Conservation (phyloP, 768 basidiomycete species). For the Tulasnella sp. region DNA sequence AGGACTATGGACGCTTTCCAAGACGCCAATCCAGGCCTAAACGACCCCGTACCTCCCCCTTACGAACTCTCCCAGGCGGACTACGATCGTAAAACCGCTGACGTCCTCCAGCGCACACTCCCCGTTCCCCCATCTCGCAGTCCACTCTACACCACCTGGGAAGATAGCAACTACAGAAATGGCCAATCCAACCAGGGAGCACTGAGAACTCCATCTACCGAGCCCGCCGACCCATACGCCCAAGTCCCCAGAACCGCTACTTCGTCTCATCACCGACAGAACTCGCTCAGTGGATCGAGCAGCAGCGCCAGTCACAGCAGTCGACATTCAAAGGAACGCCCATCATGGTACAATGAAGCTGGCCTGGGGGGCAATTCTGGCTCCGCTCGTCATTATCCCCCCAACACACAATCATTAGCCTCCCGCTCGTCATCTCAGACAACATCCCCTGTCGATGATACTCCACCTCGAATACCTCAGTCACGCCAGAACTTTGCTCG, state of each 20-base stretch:
- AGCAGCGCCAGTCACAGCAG: background rate
- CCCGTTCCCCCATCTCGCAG: background rate
- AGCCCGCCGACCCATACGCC: too few species aligned
- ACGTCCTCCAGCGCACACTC: slow-evolving; percentile 33
- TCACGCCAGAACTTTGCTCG: background rate
- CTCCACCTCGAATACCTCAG: background rate
- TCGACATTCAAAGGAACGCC: slow-evolving; percentile 3
- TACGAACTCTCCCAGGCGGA: slow-evolving; percentile 32
- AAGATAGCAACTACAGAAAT: too few species aligned
- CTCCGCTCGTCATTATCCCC: background rate
- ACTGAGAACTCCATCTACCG: too few species aligned
- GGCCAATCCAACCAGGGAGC: too few species aligned
- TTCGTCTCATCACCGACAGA: slow-evolving; percentile 2
- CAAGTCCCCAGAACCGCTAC: too few species aligned
- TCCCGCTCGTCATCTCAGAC: background rate
- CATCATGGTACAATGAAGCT: slow-evolving; percentile 8
- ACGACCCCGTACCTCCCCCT: slow-evolving; percentile 29
- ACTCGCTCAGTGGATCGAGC: background rate
- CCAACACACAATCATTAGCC: background rate
- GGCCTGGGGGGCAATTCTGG: slow-evolving; percentile 2
- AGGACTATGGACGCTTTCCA: slow-evolving; percentile 2
- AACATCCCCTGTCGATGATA: slow-evolving; percentile 8
- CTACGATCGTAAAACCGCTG: slow-evolving; percentile 42
- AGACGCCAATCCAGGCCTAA: background rate
- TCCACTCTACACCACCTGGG: too few species aligned